phyloP scores from a whole-genome alignment of 2,329 filamentous ascomycete genomes.

The Paraphaeosphaeria sporulosa region DNA sequence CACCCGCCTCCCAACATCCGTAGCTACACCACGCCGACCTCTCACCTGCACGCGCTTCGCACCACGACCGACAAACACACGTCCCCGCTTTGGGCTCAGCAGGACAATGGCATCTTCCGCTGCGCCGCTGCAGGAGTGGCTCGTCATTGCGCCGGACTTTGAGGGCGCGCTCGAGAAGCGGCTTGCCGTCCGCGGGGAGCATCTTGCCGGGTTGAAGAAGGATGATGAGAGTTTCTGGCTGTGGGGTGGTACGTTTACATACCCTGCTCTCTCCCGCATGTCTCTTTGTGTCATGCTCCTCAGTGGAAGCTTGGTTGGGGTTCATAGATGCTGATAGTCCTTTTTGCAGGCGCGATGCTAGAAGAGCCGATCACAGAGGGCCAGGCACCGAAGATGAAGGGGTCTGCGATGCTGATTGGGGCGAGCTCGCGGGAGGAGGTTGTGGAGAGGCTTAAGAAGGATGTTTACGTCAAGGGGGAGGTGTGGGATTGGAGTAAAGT shows the following conservation, averaged over 20 bases:
- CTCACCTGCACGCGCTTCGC: background rate
- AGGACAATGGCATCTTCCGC: slow-evolving; percentile 35
- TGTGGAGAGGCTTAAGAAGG: slow-evolving; percentile 69
- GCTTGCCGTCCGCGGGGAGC: slow-evolving; percentile 50
- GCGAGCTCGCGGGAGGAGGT: slow-evolving; percentile 76
- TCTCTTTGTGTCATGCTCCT: too few species aligned
- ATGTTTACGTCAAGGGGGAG: slow-evolving; percentile 74
- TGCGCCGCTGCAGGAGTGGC: slow-evolving; percentile 54
- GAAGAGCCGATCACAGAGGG: slow-evolving; percentile 61
- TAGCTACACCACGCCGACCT: background rate
- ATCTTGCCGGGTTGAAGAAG: slow-evolving; percentile 39
- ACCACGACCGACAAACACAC: background rate
- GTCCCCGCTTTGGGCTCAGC: background rate
- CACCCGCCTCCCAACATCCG: background rate
- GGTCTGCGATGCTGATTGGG: slow-evolving; percentile 72
- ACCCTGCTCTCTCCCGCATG: background rate
- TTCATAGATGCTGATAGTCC: background rate
- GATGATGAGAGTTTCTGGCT: slow-evolving; percentile 44
- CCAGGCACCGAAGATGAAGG: slow-evolving; percentile 73
- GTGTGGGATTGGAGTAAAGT: slow-evolving; percentile 76
- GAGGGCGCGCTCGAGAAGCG: slow-evolving; percentile 52
- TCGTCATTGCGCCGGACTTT: slow-evolving; percentile 59
- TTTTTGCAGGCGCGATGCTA: slow-evolving; percentile 44
- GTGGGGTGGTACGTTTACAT: slow-evolving; percentile 42
- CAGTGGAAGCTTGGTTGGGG: too few species aligned